Evolutionary conservation across 371 early-diverging fungal genomes (phyloP).

Genomic region (Mucor indicus): DNA sequence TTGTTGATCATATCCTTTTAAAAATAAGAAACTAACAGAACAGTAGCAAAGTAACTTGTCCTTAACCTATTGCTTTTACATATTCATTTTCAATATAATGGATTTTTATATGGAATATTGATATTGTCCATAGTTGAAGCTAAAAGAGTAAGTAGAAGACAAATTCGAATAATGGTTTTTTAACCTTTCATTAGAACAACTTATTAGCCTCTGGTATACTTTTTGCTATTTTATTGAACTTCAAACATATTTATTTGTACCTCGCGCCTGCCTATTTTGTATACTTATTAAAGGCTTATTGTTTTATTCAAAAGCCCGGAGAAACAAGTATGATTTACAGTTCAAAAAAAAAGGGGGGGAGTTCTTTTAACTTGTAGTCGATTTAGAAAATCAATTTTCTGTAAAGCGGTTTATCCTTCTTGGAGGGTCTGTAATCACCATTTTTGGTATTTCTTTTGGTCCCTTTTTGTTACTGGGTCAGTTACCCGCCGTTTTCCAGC

Average conservation of each 20-base stretch:
- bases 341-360: not conserved
- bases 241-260: constrained; percentile 96
- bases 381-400: constrained; percentile 24
- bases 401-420: constrained; percentile 50
- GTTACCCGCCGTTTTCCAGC: constrained; percentile 71
- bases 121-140: constrained; percentile 76
- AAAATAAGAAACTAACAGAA: not conserved
- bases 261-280: constrained; percentile 94
- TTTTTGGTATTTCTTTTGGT: constrained; percentile 79
- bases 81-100: constrained; percentile 98
- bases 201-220: constrained; percentile 69
- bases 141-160: constrained; percentile 60
- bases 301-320: constrained; percentile 43
- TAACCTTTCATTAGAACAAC: constrained; percentile 40
- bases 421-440: constrained; percentile 62
- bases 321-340: not conserved
- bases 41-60: not conserved
- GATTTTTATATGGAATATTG: constrained; percentile 87
- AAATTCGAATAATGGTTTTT: constrained; percentile 13
- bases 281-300: constrained; percentile 83
- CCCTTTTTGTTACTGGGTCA: constrained; percentile 76
- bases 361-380: not conserved
- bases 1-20: constrained; percentile 91
- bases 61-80: constrained; percentile 17
- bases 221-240: constrained; percentile 89